These are phyloP conservation scores for Draba incana DNA, from an alignment of 345 rosid species.

Conservation along the genomic window DNA sequence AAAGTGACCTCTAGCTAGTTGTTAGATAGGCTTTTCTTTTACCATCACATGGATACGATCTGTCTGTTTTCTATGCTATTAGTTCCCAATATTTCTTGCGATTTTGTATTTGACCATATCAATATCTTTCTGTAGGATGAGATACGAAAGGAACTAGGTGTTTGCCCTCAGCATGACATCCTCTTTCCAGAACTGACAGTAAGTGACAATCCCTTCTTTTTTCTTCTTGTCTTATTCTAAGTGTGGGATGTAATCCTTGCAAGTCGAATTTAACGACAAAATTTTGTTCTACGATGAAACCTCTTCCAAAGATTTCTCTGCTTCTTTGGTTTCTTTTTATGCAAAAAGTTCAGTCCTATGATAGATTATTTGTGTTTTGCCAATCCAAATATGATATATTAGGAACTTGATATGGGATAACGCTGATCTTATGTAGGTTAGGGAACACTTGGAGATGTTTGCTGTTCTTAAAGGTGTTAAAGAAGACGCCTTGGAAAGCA, in stretches of 20 bases:
- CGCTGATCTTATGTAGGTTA: constrained; percentile 60
- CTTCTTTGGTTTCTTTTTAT: neutral
- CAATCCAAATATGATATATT: constrained; percentile 9
- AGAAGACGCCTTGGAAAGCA: constrained; percentile 58
- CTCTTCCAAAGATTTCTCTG: neutral
- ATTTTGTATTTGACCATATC: constrained; percentile 26
- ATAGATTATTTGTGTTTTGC: constrained; percentile 4
- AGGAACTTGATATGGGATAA: constrained; percentile 10
- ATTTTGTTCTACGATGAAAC: neutral
- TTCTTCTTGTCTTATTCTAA: constrained; percentile 26
- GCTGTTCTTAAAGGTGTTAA: constrained; percentile 86
- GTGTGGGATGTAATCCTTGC: constrained; percentile 3
- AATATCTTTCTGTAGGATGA: constrained; percentile 63
- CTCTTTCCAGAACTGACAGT: constrained; percentile 95
- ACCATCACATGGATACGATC: no score
- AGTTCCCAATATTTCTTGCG: constrained; percentile 15
- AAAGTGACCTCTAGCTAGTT: constrained; percentile 22
- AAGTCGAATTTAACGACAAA: neutral
- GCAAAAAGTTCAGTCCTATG: constrained; percentile 9
- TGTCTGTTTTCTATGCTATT: constrained; percentile 10
- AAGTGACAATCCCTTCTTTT: constrained; percentile 44
- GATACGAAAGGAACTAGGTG: constrained; percentile 85
- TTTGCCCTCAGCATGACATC: constrained; percentile 95
- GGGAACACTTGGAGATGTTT: constrained; percentile 94
- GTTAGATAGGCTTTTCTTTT: no score